Percentiles rank a stretch among this genome's conserved stretches.
Conservation (phyloP, 257 asterid species). For the Solanum virginianum region DNA sequence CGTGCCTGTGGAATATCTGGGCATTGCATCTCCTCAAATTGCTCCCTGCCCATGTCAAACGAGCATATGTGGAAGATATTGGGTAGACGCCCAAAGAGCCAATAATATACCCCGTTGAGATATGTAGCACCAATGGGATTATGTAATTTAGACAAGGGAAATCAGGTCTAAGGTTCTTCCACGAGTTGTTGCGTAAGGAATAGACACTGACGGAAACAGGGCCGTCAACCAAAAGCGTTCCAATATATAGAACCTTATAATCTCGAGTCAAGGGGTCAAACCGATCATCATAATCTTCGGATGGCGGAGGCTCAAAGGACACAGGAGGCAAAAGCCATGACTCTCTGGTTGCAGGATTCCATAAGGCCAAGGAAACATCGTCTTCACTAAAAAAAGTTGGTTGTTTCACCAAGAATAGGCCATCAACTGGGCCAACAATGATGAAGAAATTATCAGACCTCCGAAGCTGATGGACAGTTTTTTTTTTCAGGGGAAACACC, state of each 20-base stretch:
- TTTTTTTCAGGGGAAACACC: background rate
- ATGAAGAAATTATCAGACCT: background rate
- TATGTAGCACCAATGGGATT: background rate
- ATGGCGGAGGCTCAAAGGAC: background rate
- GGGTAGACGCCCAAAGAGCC: background rate
- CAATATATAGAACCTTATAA: background rate
- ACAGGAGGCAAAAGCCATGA: constrained; percentile 17
- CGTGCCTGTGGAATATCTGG: background rate
- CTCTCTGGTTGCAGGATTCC: constrained; percentile 29
- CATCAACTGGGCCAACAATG: background rate
- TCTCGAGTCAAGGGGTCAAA: background rate
- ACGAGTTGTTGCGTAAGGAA: background rate
- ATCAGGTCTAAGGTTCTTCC: background rate
- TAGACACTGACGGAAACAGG: background rate
- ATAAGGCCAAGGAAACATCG: constrained; percentile 8
- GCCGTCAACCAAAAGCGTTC: background rate
- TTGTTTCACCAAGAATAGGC: background rate
- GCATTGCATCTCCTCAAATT: background rate
- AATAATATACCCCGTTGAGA: background rate
- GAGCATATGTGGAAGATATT: background rate
- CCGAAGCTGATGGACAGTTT: background rate
- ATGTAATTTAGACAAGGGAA: background rate
- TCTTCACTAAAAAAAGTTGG: background rate
- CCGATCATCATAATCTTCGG: background rate
- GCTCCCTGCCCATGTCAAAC: background rate